Base-by-base conservation (phyloP, 1,284 basidiomycete species). In the Puccinia hordei region DNA sequence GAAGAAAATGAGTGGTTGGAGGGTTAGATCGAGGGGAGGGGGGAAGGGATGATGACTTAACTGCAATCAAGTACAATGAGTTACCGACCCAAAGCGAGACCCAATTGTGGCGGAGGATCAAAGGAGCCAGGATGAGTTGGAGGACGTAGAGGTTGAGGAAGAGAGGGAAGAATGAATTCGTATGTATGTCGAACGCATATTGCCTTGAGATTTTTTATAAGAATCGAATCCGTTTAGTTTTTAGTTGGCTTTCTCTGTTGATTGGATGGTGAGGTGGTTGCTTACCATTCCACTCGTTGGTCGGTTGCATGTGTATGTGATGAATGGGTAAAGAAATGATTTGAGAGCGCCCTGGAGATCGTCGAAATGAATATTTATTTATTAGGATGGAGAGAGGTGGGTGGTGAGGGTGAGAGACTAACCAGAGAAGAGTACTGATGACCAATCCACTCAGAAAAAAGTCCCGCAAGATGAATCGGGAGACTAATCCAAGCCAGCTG, bases 151-250 rank as follows among this genome's bases (percentile, higher is more conserved):
- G 89, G 22, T 92, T 92, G 81, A 96, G 89, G 86, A 93, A 95
- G 76, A 94, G 88, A 4, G 94, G 94, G 87, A 96, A 96, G 88
- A 97, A 97, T 5, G 93, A 91, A 84, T 97, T 97, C 82, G 92
- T 94, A 85, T 95, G 94, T 22, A 97, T 92, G 86, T 97, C 95
- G 84, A 98, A 95, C 19, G 92, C 92, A 86, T 95, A 97, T 22
- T 91, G 92, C 91, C 77, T 79, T 8, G 24, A 4, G n/a, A n/a
- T n/a, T n/a, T 57, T 19, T 57, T 10, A 27, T 30, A 4, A 4
- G 35, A 15, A 12, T 22, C 19, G 5, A 51, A 72, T 72, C 30
- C 15, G 15, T 53, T 19, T 8, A 6, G 33, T 8, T 27, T 6
- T 72, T 53, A 68, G 44, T 68, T 35, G n/a, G 19, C 33, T 22